These are phyloP conservation scores for Alternaria infectoria DNA, from an alignment of 2,329 filamentous ascomycete genomes.

Conservation along the genomic window DNA sequence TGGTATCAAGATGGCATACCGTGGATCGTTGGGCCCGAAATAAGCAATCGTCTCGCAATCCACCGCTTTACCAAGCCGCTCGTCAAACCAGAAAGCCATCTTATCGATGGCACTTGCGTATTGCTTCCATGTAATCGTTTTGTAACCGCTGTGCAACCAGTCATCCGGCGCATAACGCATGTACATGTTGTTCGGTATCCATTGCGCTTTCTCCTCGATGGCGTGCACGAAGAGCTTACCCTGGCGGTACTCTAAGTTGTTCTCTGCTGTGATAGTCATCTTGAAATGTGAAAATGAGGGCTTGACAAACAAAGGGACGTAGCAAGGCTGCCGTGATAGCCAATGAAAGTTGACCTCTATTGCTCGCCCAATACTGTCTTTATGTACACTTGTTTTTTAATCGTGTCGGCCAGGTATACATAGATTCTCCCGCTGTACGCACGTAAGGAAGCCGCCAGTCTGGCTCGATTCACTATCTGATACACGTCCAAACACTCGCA, in stretches of 20 bases:
- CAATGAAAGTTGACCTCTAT: background rate
- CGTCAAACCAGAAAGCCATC: conserved; percentile 23
- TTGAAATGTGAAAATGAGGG: background rate
- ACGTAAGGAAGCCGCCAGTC: background rate
- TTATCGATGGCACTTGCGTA: conserved; percentile 16
- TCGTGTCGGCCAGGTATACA: background rate
- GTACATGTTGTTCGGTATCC: conserved; percentile 13
- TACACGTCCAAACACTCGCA: background rate
- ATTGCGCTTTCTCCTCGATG: conserved; percentile 25
- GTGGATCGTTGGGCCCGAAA: conserved; percentile 16
- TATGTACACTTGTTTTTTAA: background rate
- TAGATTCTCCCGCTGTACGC: background rate
- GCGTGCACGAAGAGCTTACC: conserved; percentile 11
- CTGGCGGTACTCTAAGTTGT: background rate
- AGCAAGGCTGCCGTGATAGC: background rate
- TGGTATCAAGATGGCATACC: background rate
- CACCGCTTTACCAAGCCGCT: conserved; percentile 13
- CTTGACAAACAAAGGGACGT: background rate
- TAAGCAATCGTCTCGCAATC: conserved; percentile 19
- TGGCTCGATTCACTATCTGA: background rate
- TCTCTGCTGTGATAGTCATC: background rate
- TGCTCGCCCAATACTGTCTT: background rate
- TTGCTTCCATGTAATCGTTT: background rate
- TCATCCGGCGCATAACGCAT: conserved; percentile 15
- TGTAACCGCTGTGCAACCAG: background rate